Percentiles rank a stretch among this genome's conserved stretches.
Conservation (phyloP, 495 filamentous ascomycete genomes). For the Mytilinidion resinicola region DNA sequence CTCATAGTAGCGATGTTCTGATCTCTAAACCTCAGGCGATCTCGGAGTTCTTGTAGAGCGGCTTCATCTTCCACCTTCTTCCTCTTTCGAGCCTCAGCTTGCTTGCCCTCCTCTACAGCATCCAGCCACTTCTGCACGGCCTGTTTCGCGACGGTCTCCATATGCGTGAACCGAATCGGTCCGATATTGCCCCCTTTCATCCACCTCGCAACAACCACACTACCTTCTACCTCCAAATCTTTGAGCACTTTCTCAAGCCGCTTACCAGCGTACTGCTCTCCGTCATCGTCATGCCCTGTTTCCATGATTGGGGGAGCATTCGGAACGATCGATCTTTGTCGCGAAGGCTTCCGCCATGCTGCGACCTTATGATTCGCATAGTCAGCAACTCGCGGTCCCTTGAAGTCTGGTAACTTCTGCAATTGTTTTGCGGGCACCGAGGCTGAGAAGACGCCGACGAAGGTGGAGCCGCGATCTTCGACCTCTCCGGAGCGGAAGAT, state of each 20-base stretch:
- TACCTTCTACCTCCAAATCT: slow-evolving; percentile 32
- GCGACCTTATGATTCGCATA: slow-evolving; percentile 40
- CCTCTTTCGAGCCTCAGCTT: slow-evolving; percentile 25
- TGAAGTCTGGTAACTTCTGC: slow-evolving; percentile 32
- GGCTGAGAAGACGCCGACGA: slow-evolving; percentile 40
- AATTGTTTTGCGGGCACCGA: slow-evolving; percentile 31
- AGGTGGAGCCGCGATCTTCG: slow-evolving; percentile 38
- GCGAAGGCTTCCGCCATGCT: slow-evolving; percentile 36
- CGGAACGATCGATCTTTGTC: slow-evolving; percentile 26
- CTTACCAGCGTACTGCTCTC: slow-evolving; percentile 40
- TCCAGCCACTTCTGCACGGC: slow-evolving; percentile 33
- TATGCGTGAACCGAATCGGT: slow-evolving; percentile 41
- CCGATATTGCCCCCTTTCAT: slow-evolving; percentile 43
- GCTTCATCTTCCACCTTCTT: slow-evolving; percentile 30
- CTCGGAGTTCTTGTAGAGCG: slow-evolving; percentile 26
- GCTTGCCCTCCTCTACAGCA: slow-evolving; percentile 15
- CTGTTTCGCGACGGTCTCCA: slow-evolving; percentile 36
- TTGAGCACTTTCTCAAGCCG: slow-evolving; percentile 36
- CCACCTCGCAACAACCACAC: slow-evolving; percentile 44
- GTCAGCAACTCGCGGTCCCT: background rate
- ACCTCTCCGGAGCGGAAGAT: slow-evolving; percentile 36
- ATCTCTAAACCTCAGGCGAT: slow-evolving; percentile 35
- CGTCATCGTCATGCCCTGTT: slow-evolving; percentile 43
- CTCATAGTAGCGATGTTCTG: slow-evolving; percentile 37
- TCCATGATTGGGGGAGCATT: slow-evolving; percentile 26